phyloP scores from a whole-genome alignment of 768 basidiomycete genomes.

The Sarcomyxa edulis region DNA sequence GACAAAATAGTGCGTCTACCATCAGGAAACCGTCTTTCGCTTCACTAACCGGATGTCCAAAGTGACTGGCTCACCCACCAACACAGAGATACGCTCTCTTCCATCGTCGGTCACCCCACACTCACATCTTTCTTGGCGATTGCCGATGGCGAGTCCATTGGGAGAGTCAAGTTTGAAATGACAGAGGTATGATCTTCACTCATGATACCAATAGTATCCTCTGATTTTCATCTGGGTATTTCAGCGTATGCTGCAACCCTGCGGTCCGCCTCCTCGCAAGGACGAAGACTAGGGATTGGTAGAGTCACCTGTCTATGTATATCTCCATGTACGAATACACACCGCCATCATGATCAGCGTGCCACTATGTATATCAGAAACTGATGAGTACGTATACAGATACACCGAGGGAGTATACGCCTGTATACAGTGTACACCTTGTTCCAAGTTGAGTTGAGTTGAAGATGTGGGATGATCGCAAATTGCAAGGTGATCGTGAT shows the following conservation, averaged over 20 bases:
- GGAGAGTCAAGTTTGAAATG: constrained; percentile 89
- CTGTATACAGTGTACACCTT: too few species aligned
- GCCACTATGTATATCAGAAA: too few species aligned
- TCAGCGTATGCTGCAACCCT: constrained; percentile 92
- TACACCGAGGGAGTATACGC: too few species aligned
- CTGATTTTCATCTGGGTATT: constrained; percentile 9
- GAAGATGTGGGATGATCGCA: too few species aligned
- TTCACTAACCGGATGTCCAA: constrained; percentile 1
- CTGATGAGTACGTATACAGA: too few species aligned
- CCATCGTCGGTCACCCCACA: constrained; percentile 88
- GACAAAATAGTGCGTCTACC: constrained; percentile 79
- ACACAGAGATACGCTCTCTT: constrained; percentile 90
- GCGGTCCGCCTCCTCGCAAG: constrained; percentile 86
- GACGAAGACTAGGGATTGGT: constrained; percentile 80
- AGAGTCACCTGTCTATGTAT: too few species aligned
- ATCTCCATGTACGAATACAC: too few species aligned
- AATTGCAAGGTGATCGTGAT: too few species aligned
- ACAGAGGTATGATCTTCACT: constrained; percentile 64
- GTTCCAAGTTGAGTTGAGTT: too few species aligned
- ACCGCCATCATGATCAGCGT: too few species aligned
- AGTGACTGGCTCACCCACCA: constrained; percentile 99
- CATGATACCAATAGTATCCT: constrained; percentile 35
- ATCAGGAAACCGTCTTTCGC: background rate
- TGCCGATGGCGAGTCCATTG: constrained; percentile 92
- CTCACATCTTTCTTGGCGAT: constrained; percentile 84